Evolutionary conservation across 1,284 basidiomycete species (phyloP).

Genomic region (Cryptococcus wingfieldii): DNA sequence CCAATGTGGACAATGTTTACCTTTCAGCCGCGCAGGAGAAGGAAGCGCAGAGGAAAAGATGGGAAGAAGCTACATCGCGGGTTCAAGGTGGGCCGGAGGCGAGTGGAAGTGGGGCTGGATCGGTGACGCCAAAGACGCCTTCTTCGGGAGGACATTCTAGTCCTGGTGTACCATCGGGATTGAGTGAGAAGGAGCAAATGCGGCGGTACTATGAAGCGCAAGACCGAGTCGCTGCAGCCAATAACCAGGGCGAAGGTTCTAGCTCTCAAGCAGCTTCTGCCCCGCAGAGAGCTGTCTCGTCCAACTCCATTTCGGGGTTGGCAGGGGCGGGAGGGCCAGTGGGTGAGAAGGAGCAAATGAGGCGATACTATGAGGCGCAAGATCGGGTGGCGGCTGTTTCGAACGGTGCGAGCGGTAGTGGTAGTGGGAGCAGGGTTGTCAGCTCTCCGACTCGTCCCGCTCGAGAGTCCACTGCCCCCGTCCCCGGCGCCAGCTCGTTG

Average conservation of each 20-base stretch:
- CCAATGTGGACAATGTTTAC: slow-evolving; percentile 1
- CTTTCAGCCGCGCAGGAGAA: slow-evolving; percentile 37
- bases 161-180: no score
- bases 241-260: not conserved
- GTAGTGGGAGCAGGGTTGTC: not conserved
- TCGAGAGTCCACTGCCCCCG: not conserved
- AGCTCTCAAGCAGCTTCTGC: no score
- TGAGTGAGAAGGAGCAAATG: slow-evolving; percentile 32
- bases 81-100: not conserved
- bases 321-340: not conserved
- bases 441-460: no score
- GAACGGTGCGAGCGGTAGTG: not conserved
- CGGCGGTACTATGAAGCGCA: slow-evolving; percentile 26
- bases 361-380: slow-evolving; percentile 55
- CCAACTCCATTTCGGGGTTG: no score
- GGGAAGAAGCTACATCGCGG: slow-evolving; percentile 25
- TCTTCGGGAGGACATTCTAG: no score
- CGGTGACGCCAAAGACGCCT: no score
- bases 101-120: not conserved
- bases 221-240: slow-evolving; percentile 7
- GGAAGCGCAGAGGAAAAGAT: slow-evolving; percentile 29
- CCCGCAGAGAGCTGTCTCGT: no score
- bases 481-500: not conserved
- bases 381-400: slow-evolving; percentile 45
- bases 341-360: slow-evolving; percentile 46